Evolutionary conservation across 2,329 filamentous ascomycete species (phyloP).

Genomic region (Pseudocercospora macadamiae): DNA sequence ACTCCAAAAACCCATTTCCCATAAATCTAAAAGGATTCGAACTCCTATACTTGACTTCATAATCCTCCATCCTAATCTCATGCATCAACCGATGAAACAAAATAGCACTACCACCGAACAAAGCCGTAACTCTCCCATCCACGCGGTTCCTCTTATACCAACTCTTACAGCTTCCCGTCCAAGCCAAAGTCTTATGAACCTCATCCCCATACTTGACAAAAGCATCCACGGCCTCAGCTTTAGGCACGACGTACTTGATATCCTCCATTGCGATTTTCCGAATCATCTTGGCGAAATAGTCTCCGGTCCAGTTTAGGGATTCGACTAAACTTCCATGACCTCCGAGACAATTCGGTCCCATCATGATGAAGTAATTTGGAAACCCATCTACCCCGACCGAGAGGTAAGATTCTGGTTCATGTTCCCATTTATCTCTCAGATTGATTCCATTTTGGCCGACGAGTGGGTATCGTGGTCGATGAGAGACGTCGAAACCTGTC

Average conservation of each 20-base stretch:
- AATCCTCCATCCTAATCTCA: constrained; percentile 11
- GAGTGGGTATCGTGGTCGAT: constrained; percentile 32
- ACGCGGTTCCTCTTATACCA: constrained; percentile 7
- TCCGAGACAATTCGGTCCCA: constrained; percentile 20
- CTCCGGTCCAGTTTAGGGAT: constrained; percentile 30
- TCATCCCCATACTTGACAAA: constrained; percentile 10
- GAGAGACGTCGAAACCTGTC: constrained; percentile 41
- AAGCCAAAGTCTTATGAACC: constrained; percentile 6
- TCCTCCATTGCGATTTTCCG: constrained; percentile 7
- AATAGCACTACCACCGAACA: constrained; percentile 13
- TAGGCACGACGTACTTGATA: constrained; percentile 6
- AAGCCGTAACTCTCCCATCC: constrained; percentile 2
- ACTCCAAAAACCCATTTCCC: constrained; percentile 10
- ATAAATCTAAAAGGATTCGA: constrained; percentile 9
- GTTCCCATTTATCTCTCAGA: constrained; percentile 42
- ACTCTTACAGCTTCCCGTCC: constrained; percentile 1
- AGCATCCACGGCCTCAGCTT: neutral
- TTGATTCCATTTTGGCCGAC: constrained; percentile 31
- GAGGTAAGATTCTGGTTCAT: constrained; percentile 40
- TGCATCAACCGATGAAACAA: constrained; percentile 5
- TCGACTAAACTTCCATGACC: constrained; percentile 22
- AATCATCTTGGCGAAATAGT: constrained; percentile 52
- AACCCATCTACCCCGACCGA: constrained; percentile 29
- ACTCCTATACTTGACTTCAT: constrained; percentile 2
- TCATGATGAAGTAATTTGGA: constrained; percentile 35